Evolutionary conservation across 139 green algal genomes (phyloP), one percentile per base, ranked within the genome.

Genomic region (Microglena sp.): DNA sequence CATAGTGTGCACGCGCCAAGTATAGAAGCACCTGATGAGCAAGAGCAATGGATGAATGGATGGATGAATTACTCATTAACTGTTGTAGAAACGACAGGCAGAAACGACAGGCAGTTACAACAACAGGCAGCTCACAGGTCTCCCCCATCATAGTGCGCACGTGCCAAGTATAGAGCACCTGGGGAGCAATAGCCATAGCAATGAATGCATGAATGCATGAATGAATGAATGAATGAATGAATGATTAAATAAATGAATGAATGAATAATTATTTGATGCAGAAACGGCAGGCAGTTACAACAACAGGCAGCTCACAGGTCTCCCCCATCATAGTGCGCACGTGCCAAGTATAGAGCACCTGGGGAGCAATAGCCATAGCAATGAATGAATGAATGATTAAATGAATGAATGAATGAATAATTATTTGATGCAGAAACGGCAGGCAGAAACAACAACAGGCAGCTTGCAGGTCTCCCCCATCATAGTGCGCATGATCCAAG

Each of bases 401-500:
- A 50, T 11, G 18, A 18, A 50, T 11, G 18, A 11, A 18, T 11
- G 40, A 11, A 18, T 50, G 40, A 24, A 18, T 50, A 18, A 50
- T 24, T 11, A 18, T 11, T 11, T 50, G 40, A 50, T 50, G 40
- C 15, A 18, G 40, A 50, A n/a, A n/a, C n/a, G n/a, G n/a, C n/a
- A n/a, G n/a, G 40, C 59, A 53, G 56, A 72, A 56, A n/a, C 53
- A 68, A 0, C 45, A 21, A 71, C 81, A 84, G n/a, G 87, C 86
- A 55, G 84, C 71, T 6, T 34, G 33, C 56, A 87, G 70, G 44
- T 86, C 64, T 33, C 82, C 71, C 1, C 60, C 72, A 53, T 96
- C 90, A 67, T 96, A 94, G 60, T 89, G 72, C 1, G 86, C 84
- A n/a, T n/a, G n/a, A n/a, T n/a, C n/a, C n/a, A n/a, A n/a, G n/a